Percentiles rank a stretch among this genome's conserved stretches.
These are phyloP conservation scores for Penicillium fimorum DNA, from an alignment of 495 filamentous ascomycete genomes.

Conservation along the genomic window DNA sequence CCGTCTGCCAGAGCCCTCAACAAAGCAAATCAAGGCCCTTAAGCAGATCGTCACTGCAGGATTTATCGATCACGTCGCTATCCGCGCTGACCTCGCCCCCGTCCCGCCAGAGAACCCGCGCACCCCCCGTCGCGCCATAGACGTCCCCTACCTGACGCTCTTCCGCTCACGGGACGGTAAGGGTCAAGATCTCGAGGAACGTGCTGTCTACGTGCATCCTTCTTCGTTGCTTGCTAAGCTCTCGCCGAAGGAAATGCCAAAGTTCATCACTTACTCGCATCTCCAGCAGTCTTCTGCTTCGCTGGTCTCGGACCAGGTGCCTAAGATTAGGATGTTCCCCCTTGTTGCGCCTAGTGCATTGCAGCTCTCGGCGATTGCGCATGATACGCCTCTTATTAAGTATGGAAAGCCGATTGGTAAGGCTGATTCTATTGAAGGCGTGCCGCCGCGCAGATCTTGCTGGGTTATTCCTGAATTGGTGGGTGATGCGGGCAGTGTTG, in stretches of 20 bases:
- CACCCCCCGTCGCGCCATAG: constrained; percentile 75
- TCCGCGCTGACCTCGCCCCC: constrained; percentile 82
- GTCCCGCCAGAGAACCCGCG: constrained; percentile 66
- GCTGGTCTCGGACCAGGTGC: constrained; percentile 46
- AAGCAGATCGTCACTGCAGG: constrained; percentile 90
- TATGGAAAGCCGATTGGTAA: constrained; percentile 90
- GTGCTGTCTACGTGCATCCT: constrained; percentile 81
- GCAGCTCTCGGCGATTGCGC: constrained; percentile 76
- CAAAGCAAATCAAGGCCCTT: constrained; percentile 73
- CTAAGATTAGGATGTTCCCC: constrained; percentile 85
- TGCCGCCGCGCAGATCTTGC: constrained; percentile 61
- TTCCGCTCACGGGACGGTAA: constrained; percentile 62
- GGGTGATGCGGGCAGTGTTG: constrained; percentile 63
- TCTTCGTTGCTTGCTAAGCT: constrained; percentile 72
- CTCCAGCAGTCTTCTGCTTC: constrained; percentile 67
- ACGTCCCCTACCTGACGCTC: constrained; percentile 88
- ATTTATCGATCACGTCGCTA: constrained; percentile 94
- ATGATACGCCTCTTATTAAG: constrained; percentile 78
- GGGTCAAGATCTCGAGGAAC: constrained; percentile 48
- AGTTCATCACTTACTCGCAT: constrained; percentile 83
- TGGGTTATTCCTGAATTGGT: constrained; percentile 77
- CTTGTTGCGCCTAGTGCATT: constrained; percentile 71
- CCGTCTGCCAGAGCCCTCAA: constrained; percentile 65
- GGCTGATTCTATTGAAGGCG: constrained; percentile 58
- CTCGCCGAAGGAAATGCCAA: constrained; percentile 70